Evolutionary conservation across 208 protist species (phyloP).

Genomic region (Crithidia brevicula): DNA sequence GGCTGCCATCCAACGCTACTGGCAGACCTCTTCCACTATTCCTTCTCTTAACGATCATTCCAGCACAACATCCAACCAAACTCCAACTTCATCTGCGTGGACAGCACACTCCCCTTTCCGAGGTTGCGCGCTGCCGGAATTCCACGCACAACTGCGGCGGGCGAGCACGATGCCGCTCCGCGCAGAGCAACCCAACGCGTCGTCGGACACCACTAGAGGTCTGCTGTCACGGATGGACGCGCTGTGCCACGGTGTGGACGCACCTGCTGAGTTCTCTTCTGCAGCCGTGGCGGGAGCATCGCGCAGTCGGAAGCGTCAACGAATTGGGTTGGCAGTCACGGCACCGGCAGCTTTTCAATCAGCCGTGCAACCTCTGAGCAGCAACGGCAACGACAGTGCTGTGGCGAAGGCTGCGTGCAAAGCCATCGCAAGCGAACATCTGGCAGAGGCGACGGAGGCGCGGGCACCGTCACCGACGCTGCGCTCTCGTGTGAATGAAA

Average conservation of each 20-base stretch:
- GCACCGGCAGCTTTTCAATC: too few species aligned
- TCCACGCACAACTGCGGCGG: constrained; percentile 20
- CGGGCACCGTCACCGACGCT: neutral
- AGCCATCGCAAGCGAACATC: too few species aligned
- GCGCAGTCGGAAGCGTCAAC: neutral
- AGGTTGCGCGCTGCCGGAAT: constrained; percentile 13
- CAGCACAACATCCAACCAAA: too few species aligned
- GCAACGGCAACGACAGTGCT: too few species aligned
- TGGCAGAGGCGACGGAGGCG: neutral
- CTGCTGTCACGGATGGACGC: constrained; percentile 26
- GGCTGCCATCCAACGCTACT: constrained; percentile 1
- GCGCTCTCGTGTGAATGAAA: constrained; percentile 35
- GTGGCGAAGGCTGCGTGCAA: too few species aligned
- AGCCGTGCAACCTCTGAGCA: too few species aligned
- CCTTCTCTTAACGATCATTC: neutral
- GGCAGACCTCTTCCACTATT: neutral
- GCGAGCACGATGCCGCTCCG: neutral
- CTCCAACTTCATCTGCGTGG: constrained; percentile 1
- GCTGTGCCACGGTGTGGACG: constrained; percentile 27
- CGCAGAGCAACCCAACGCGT: neutral
- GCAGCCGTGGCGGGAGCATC: neutral
- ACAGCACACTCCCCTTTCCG: constrained; percentile 35
- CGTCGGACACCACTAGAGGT: neutral
- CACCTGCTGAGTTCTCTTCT: neutral
- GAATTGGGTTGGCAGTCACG: too few species aligned